Base-by-base conservation (phyloP, 495 filamentous ascomycete genomes). In the Hyaloscypha hepaticicola region DNA sequence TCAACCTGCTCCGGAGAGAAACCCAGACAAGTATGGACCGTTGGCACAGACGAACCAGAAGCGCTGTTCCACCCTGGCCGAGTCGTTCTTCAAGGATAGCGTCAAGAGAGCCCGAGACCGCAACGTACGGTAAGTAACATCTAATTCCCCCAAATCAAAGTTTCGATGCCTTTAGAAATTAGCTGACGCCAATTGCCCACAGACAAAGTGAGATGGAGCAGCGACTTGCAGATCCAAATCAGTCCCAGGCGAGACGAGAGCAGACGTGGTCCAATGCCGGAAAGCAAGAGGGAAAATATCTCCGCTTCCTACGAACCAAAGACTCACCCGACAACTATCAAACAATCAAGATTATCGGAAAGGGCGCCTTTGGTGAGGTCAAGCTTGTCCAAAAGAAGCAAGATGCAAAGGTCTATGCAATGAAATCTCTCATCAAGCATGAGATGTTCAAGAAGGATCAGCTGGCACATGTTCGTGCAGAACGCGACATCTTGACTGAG, bases 391-490 rank as follows among this genome's bases (percentile, higher is more conserved):
- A 95, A 77, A 89, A 96, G 78, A 96, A 93, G 82, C 85, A 87
- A n/a, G 95, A 98, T 70, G 91, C 91, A 74, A 96, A 96, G 76
- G 93, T 98, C 63, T 99, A 97, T 72, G 95, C 95, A 51, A 88
- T 99, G 80, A 99, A 99, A 80, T 97, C 94, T 33, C 80, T 99
- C 61, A 89, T 98, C 77, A 99, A 99, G 83, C 89, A 90, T 6
- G 95, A 99, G 76, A 99, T 99, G 95, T 97, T 96, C 80, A 98
- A 97, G 82, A 97, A 96, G 79, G 96, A 99, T 72, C 95, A 99
- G 76, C 79, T 99, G 63, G 95, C 95, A n/a, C 95, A 99, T 78
- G 95, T 99, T 57, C 93, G 96, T 64, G 91, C 95, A 19, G 95
- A 99, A 79, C 87, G 95, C 80, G 95, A 99, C 74, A 97, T 99